These are phyloP conservation scores for Triticum dicoccoides DNA, from an alignment of 176 grass and related monocot species.

Conservation along the genomic window DNA sequence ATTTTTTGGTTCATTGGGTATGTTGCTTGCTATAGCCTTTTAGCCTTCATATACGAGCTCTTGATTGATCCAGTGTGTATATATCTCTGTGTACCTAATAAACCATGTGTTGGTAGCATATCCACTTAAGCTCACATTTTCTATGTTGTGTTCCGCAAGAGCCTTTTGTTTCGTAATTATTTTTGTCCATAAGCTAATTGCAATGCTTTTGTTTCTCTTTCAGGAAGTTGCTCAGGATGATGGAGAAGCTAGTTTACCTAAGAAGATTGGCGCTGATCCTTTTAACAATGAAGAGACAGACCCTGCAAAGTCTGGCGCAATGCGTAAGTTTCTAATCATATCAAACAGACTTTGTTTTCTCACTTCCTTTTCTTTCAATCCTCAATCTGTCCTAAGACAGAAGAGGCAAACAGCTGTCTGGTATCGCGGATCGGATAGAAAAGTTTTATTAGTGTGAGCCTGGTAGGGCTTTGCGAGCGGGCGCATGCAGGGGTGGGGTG, in stretches of 20 bases:
- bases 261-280: conserved; percentile 61
- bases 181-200: not conserved
- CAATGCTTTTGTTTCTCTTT: conserved; percentile 31
- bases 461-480: not conserved
- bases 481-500: too few relatives aligned
- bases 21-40: conserved; percentile 23
- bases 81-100: not conserved
- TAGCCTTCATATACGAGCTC: not conserved
- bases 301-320: conserved; percentile 79
- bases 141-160: not conserved
- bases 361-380: not conserved
- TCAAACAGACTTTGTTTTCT: not conserved
- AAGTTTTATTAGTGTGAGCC: not conserved
- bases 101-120: not conserved
- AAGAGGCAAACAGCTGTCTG: not conserved
- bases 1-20: conserved; percentile 97
- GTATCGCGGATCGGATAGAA: not conserved
- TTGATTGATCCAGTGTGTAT: conserved; percentile 7
- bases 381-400: not conserved
- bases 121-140: not conserved
- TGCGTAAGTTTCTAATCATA: conserved; percentile 57
- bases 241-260: conserved; percentile 39
- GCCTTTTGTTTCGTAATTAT: not conserved
- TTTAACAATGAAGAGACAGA: conserved; percentile 77
- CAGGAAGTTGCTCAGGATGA: conserved; percentile 53